These are phyloP conservation scores for Cadophora sp. DNA, from an alignment of 2,329 filamentous ascomycete species.

Conservation along the genomic window DNA sequence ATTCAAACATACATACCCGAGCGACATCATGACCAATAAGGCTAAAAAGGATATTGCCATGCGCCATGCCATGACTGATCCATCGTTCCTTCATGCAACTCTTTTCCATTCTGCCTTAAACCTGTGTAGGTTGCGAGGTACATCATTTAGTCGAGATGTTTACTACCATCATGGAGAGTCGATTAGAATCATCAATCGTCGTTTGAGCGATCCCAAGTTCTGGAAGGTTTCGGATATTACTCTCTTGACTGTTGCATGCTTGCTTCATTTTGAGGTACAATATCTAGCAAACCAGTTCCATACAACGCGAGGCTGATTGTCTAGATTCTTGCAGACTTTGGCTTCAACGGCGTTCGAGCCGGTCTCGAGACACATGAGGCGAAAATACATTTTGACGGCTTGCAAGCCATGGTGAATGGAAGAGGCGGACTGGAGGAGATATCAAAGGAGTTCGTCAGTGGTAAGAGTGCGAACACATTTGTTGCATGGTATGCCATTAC, in stretches of 20 bases:
- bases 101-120: constrained; percentile 26
- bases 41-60: constrained; percentile 23
- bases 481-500: neutral
- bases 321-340: constrained; percentile 4
- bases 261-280: constrained; percentile 22
- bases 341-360: constrained; percentile 7
- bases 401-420: constrained; percentile 24
- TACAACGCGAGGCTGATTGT: neutral
- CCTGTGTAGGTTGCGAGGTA: constrained; percentile 9
- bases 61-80: constrained; percentile 20
- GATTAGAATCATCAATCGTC: constrained; percentile 22
- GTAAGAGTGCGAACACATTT: constrained; percentile 4
- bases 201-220: neutral
- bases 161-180: constrained; percentile 21
- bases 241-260: constrained; percentile 16
- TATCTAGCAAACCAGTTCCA: neutral
- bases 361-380: constrained; percentile 12
- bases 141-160: constrained; percentile 11
- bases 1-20: constrained; percentile 18
- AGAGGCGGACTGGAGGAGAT: constrained; percentile 19
- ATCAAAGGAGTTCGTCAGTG: neutral
- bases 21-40: constrained; percentile 2
- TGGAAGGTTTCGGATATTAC: constrained; percentile 11
- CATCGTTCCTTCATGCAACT: constrained; percentile 24
- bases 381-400: constrained; percentile 23